phyloP scores from a whole-genome alignment of 345 rosid genomes.

The Heritiera fomes region DNA sequence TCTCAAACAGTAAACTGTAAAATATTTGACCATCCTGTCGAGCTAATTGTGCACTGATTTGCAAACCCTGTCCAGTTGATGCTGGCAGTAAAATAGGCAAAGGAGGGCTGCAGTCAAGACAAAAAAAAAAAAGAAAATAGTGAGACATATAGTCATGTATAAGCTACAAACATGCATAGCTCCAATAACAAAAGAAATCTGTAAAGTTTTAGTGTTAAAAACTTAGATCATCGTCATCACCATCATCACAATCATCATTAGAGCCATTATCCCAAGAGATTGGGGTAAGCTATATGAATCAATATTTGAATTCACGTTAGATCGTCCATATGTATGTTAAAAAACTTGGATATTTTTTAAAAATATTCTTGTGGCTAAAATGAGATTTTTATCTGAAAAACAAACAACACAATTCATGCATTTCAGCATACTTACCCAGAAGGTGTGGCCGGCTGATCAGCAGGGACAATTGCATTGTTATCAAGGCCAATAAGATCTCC shows the following conservation, averaged over 20 bases:
- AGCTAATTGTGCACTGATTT: slow-evolving; percentile 87
- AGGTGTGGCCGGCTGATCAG: slow-evolving; percentile 68
- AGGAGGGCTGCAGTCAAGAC: slow-evolving; percentile 62
- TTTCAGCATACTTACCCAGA: slow-evolving; percentile 58
- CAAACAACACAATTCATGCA: neutral
- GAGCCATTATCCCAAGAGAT: too few relatives aligned
- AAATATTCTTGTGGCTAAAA: neutral
- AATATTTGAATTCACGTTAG: too few relatives aligned
- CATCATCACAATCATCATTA: too few relatives aligned
- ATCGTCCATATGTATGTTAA: too few relatives aligned
- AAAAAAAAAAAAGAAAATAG: slow-evolving; percentile 23
- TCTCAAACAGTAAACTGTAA: slow-evolving; percentile 83
- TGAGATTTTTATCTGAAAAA: neutral
- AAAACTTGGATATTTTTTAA: too few relatives aligned
- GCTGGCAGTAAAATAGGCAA: slow-evolving; percentile 81
- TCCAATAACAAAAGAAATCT: neutral
- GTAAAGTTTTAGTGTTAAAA: neutral
- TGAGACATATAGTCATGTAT: neutral
- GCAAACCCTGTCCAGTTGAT: slow-evolving; percentile 90
- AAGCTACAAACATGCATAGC: neutral
- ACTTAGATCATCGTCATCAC: neutral
- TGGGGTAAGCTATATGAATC: too few relatives aligned
- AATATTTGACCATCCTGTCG: slow-evolving; percentile 81
- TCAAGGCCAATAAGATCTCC: slow-evolving; percentile 90
- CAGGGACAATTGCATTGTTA: slow-evolving; percentile 79